A percentile compares a stretch with the other conserved stretches of the same genome.
These are phyloP conservation scores for Erodium moschatum DNA, from an alignment of 441 rosid species.

Conservation along the genomic window DNA sequence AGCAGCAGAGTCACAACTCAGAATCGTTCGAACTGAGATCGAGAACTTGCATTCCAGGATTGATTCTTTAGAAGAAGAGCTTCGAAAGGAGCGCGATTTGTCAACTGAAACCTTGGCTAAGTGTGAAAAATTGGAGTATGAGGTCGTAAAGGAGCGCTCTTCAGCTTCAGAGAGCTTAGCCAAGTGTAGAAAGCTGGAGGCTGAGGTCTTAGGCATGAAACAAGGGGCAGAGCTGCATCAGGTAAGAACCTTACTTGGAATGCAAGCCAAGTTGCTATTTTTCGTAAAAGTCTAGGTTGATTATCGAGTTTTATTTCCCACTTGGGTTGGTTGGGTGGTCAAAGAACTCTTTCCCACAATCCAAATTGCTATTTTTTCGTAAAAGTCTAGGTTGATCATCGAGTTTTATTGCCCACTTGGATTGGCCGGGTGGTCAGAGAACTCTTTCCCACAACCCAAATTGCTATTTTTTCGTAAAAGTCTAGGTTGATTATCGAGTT, in stretches of 20 bases:
- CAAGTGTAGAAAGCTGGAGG: conserved; percentile 41
- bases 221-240: conserved; percentile 26
- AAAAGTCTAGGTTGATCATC: too few species aligned
- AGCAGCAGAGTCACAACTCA: conserved; percentile 39
- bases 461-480: too few species aligned
- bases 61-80: conserved; percentile 38
- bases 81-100: conserved; percentile 40
- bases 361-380: too few species aligned
- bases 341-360: too few species aligned
- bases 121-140: conserved; percentile 44
- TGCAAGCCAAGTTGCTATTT: too few species aligned
- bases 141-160: conserved; percentile 38
- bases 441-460: too few species aligned
- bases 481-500: too few species aligned
- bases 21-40: conserved; percentile 48
- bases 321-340: too few species aligned
- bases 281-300: too few species aligned
- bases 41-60: conserved; percentile 41
- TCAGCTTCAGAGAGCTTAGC: not conserved
- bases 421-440: too few species aligned
- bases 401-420: too few species aligned
- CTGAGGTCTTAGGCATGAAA: conserved; percentile 47
- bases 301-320: too few species aligned
- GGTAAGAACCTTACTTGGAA: not conserved
- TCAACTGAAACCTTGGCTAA: conserved; percentile 32